phyloP scores from a whole-genome alignment of 2,329 filamentous ascomycete genomes.

The Colletotrichum cordylinicola region DNA sequence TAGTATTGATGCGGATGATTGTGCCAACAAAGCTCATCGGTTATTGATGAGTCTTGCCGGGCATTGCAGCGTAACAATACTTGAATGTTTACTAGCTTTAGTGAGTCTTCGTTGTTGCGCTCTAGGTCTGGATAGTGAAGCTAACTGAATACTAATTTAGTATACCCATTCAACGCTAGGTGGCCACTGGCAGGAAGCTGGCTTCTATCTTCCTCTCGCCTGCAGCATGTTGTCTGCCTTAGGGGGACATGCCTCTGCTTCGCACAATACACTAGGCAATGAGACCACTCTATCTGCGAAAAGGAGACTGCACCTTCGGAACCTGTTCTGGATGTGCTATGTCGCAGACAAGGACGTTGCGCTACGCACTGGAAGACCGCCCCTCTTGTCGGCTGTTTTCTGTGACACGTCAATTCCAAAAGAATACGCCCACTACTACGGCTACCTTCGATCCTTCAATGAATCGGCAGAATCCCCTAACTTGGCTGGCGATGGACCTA shows the following conservation, averaged over 20 bases:
- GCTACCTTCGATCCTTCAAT: background rate
- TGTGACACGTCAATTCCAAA: background rate
- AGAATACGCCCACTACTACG: background rate
- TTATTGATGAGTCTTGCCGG: background rate
- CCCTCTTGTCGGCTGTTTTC: slow-evolving; percentile 7
- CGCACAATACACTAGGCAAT: background rate
- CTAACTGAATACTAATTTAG: background rate
- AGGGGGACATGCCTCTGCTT: background rate
- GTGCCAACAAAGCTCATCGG: background rate
- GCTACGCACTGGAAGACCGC: slow-evolving; percentile 27
- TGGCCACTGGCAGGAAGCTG: background rate
- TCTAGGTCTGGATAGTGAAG: background rate
- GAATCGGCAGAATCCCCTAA: background rate
- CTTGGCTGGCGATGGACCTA: accelerated
- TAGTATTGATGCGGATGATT: background rate
- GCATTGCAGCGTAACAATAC: background rate
- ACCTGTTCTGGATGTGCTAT: slow-evolving; percentile 33
- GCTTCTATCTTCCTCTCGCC: background rate
- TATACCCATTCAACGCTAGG: background rate
- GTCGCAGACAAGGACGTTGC: slow-evolving; percentile 30
- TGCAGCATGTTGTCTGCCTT: background rate
- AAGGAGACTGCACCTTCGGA: slow-evolving; percentile 3
- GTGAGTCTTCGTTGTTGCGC: background rate
- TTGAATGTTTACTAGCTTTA: background rate
- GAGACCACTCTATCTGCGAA: background rate